These are phyloP conservation scores for Tetraselmis chui DNA, from an alignment of 139 green algal genomes.

Conservation along the genomic window DNA sequence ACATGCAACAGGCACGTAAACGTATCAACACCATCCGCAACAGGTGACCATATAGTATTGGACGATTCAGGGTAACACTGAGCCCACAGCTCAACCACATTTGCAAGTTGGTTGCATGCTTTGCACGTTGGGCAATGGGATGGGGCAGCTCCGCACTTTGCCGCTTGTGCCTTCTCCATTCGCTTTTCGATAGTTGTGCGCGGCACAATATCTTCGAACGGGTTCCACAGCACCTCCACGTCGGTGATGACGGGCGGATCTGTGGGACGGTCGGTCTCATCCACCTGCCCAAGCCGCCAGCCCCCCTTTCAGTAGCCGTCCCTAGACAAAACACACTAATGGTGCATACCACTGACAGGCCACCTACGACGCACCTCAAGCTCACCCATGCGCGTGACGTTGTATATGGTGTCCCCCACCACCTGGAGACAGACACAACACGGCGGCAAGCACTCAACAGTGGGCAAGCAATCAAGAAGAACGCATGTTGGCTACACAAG, in stretches of 20 bases:
- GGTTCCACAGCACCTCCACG: conserved; percentile 85
- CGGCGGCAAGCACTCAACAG: background rate
- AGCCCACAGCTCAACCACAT: background rate
- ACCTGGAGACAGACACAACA: conserved; percentile 4
- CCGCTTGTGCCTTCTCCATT: background rate
- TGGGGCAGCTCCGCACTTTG: background rate
- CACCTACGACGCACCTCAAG: conserved; percentile 48
- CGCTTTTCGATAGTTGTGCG: conserved; percentile 33
- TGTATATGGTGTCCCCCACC: conserved; percentile 88
- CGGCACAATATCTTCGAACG: conserved; percentile 92
- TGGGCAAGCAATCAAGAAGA: no score
- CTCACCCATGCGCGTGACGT: conserved; percentile 78
- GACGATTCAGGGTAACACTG: background rate
- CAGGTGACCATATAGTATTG: background rate
- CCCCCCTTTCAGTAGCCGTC: no score
- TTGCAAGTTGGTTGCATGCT: no score
- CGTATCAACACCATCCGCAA: background rate
- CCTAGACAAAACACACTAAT: no score
- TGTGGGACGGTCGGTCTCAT: conserved; percentile 58
- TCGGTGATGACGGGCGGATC: conserved; percentile 56
- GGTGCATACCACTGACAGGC: no score
- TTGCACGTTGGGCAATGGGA: no score
- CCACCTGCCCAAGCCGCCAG: conserved; percentile 18
- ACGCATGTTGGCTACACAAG: no score
- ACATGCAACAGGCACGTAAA: background rate